Percentiles rank a stretch among this genome's conserved stretches.
Conservation (phyloP, 305 asterid genomes). For the Coffea humblotiana region DNA sequence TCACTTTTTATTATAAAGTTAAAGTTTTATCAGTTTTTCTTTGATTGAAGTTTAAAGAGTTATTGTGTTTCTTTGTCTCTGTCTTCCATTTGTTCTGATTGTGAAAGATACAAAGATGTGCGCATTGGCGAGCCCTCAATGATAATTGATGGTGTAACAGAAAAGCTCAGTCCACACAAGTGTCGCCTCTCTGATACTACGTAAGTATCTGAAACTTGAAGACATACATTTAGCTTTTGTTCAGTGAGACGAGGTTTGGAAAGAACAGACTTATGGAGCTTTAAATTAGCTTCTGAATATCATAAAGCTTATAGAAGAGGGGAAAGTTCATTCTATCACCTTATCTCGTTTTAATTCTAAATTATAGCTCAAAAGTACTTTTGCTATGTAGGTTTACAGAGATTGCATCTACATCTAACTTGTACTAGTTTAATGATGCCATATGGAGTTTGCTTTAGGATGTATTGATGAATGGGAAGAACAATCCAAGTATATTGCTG, state of each 20-base stretch:
- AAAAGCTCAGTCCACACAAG: constrained; percentile 61
- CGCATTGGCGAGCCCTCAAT: constrained; percentile 66
- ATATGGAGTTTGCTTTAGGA: neutral
- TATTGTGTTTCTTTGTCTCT: neutral
- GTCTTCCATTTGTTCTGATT: neutral
- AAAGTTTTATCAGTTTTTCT: neutral
- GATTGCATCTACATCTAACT: neutral
- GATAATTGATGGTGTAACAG: constrained; percentile 35
- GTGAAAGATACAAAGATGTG: constrained; percentile 27
- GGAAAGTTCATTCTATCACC: neutral
- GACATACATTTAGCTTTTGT: neutral
- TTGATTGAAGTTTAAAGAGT: neutral
- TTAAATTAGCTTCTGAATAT: neutral
- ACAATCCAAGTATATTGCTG: neutral
- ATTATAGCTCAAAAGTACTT: neutral
- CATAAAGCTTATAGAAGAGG: neutral
- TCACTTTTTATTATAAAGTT: neutral
- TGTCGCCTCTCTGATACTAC: constrained; percentile 75
- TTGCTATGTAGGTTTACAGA: neutral
- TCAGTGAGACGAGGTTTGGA: neutral
- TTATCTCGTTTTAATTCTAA: neutral
- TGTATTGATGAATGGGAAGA: neutral
- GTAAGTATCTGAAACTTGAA: constrained; percentile 40
- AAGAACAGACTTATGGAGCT: neutral
- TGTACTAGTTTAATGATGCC: neutral